Evolutionary conservation across 148 eudicot species (phyloP).

Genomic region (Salicornia ramosissima): DNA sequence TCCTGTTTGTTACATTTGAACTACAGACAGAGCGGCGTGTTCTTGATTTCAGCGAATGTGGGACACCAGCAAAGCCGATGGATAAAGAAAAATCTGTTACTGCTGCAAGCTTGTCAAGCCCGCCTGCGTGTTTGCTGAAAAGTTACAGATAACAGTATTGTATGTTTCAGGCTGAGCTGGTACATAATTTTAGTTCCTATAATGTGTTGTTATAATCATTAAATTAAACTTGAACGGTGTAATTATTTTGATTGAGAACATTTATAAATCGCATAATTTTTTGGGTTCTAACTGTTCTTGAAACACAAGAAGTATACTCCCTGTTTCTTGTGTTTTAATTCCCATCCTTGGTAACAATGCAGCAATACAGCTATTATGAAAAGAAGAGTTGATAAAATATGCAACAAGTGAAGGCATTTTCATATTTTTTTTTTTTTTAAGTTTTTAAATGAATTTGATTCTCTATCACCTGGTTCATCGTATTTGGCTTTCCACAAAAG

Average conservation of each 20-base stretch:
- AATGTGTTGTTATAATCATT: neutral
- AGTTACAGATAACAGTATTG: constrained; percentile 26
- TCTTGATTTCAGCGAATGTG: constrained; percentile 86
- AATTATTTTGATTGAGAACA: constrained; percentile 20
- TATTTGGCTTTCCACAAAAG: too few relatives aligned
- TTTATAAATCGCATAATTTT: constrained; percentile 8
- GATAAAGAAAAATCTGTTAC: constrained; percentile 27
- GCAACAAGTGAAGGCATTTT: too few relatives aligned
- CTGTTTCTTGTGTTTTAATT: too few relatives aligned
- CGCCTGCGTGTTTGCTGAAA: constrained; percentile 33
- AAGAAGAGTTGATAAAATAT: too few relatives aligned
- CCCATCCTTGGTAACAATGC: too few relatives aligned
- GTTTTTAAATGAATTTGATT: too few relatives aligned
- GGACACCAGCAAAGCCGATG: constrained; percentile 45
- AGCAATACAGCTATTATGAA: too few relatives aligned
- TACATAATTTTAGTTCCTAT: constrained; percentile 18
- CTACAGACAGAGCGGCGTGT: constrained; percentile 62
- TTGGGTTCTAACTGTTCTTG: neutral
- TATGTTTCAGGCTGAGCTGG: neutral
- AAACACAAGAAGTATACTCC: too few relatives aligned
- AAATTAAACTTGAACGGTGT: constrained; percentile 13
- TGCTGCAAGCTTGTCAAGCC: constrained; percentile 31
- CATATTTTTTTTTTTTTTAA: too few relatives aligned
- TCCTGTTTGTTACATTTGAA: constrained; percentile 6
- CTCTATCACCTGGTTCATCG: too few relatives aligned